Evolutionary conservation across 148 eudicot genomes (phyloP).

Genomic region (Salicornia ramosissima): DNA sequence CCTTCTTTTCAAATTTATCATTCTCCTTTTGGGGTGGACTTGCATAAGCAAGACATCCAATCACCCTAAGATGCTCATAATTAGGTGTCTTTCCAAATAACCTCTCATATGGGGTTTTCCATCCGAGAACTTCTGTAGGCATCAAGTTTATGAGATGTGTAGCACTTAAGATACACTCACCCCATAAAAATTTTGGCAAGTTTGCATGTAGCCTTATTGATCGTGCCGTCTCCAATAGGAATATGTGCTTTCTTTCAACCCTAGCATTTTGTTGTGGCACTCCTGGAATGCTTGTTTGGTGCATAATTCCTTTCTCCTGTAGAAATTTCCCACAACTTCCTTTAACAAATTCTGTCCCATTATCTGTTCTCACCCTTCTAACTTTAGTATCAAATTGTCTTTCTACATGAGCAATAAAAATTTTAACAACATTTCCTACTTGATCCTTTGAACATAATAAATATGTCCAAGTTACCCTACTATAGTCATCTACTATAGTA

Average conservation of each 20-base stretch:
- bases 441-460: not conserved
- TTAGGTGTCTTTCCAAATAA: not conserved
- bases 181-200: not conserved
- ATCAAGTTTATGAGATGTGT: not conserved
- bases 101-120: not conserved
- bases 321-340: rapidly evolving
- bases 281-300: not conserved
- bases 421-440: not conserved
- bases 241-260: not conserved
- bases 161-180: not conserved
- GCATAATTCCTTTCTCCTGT: not conserved
- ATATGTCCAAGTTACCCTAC: not conserved
- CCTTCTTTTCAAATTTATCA: no score
- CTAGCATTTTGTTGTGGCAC: constrained; percentile 8
- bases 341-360: not conserved
- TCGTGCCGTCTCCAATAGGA: not conserved
- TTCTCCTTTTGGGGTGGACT: no score
- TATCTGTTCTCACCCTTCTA: not conserved
- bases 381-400: not conserved
- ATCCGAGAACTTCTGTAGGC: not conserved
- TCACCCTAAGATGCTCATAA: not conserved
- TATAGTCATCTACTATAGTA: constrained; percentile 4
- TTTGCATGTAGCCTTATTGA: not conserved
- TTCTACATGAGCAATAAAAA: not conserved
- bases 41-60: not conserved